Base-by-base conservation (phyloP, 495 filamentous ascomycete species). In the Lasiosphaeria miniovina region DNA sequence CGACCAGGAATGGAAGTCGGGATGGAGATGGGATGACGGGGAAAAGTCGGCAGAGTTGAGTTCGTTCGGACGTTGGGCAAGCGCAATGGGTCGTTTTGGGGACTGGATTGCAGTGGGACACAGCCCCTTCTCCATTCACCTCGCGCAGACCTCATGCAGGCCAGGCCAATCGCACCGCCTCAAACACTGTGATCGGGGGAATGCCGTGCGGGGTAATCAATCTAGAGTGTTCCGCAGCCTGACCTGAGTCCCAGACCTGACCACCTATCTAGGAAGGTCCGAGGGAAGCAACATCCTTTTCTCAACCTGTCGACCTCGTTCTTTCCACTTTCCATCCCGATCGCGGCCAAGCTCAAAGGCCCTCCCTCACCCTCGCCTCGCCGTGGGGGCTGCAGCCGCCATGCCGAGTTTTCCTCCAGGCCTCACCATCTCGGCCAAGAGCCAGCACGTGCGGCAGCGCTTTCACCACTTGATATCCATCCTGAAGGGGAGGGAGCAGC, bases 391-490 rank as follows among this genome's bases (percentile, higher is more conserved):
- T 12, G 3, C 6, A 6, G 10, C 41, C 7, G 32, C 34, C 52
- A 36, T 24, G 15, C 12, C 12, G 5, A 31, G 45, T 12, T 57
- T 31, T 5, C 33, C 43, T 12, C 46, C 8, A 11, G 7, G 15
- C 57, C 40, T 24, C 24, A 24, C 24, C n/a, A 57, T 61, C 12
- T 49, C 33, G 11, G 45, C 6, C 1, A 57, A 49, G 48, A 57
- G 53, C 1, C 55, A 40, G 6, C 3, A 50, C n/a, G 57, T 59
- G 6, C 55, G 55, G 43, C 40, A 54, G 24, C 31, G 32, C 4
- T 34, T 58, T 1, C 33, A 14, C 4, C 53, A 48, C 0, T 36
- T 64, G 1, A 34, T 60, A 10, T 6, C 11, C n/a, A 5, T 7
- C 32, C 33, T 50, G 2, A 9, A 60, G 6, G 5, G 48, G 0